A percentile compares a stretch with the other conserved stretches of the same genome.
Evolutionary conservation across 371 early-diverging fungal species (phyloP).

Genomic region (Mortierella polycephala): DNA sequence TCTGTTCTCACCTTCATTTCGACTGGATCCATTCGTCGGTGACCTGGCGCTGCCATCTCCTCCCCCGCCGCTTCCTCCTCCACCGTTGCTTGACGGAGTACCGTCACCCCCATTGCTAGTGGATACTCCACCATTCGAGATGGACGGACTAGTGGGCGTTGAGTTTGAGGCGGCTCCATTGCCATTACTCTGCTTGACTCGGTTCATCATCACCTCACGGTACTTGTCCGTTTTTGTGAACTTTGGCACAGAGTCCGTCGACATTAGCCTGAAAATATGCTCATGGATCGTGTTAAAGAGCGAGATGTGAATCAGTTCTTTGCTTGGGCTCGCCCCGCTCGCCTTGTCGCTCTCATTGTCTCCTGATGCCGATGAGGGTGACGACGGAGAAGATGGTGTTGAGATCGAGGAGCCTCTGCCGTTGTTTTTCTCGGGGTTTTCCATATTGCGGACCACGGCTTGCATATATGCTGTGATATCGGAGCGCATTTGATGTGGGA

Average conservation of each 20-base stretch:
- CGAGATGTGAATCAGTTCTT: constrained; percentile 60
- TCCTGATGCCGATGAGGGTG: background rate
- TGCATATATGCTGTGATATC: constrained; percentile 52
- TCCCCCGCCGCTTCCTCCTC: constrained; percentile 7
- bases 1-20: constrained; percentile 50
- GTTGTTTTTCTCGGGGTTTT: constrained; percentile 1
- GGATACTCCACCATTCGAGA: background rate
- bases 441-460: constrained; percentile 48
- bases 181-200: constrained; percentile 31
- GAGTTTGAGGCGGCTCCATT: background rate
- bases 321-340: background rate
- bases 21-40: constrained; percentile 18
- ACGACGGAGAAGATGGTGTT: background rate
- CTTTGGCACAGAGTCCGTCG: constrained; percentile 84
- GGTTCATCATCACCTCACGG: constrained; percentile 48
- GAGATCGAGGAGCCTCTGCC: constrained; percentile 3
- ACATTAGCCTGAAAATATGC: constrained; percentile 80
- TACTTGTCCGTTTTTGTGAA: constrained; percentile 78
- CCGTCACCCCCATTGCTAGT: background rate
- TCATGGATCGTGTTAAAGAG: constrained; percentile 74
- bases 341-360: background rate
- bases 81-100: background rate
- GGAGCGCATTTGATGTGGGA: constrained; percentile 46
- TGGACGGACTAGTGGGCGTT: background rate
- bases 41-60: constrained; percentile 3